These are phyloP conservation scores for Tinospora cordifolia DNA, from an alignment of 164 flowering plant species.

Conservation along the genomic window DNA sequence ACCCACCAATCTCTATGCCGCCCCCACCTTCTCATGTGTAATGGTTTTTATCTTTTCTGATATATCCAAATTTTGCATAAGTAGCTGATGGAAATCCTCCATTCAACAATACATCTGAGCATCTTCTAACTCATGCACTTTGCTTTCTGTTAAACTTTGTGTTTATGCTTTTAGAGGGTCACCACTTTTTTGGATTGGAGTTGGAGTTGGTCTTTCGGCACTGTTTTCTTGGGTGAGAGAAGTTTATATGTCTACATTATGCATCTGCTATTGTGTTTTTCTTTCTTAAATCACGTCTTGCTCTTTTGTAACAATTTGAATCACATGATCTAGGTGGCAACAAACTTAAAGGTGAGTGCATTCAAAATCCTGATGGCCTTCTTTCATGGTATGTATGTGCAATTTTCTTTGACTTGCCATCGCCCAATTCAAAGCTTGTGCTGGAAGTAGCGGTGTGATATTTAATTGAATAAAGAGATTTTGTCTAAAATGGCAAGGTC, in stretches of 20 bases:
- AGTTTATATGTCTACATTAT: background rate
- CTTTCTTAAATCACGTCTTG: background rate
- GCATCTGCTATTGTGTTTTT: background rate
- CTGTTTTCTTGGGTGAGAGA: conserved; percentile 75
- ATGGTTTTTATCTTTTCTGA: conserved; percentile 5
- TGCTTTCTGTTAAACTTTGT: conserved; percentile 6
- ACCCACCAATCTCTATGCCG: conserved; percentile 45
- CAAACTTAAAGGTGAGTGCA: conserved; percentile 56
- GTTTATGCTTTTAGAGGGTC: conserved; percentile 51
- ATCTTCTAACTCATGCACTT: no score
- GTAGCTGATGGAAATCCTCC: background rate
- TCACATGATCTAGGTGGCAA: conserved; percentile 45
- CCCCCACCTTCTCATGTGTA: conserved; percentile 67
- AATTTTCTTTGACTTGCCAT: background rate
- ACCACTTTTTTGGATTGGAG: conserved; percentile 92
- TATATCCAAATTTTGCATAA: background rate
- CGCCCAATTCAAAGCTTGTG: no score
- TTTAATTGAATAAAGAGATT: no score
- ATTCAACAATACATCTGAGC: background rate
- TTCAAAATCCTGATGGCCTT: conserved; percentile 6
- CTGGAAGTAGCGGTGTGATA: no score
- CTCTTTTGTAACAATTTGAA: conserved; percentile 12
- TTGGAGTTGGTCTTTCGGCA: conserved; percentile 90
- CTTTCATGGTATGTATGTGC: conserved; percentile 12
- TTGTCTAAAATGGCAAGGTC: no score